These are phyloP conservation scores for Austroboletus novae-zelandiae DNA, from an alignment of 1,284 basidiomycete species.

Conservation along the genomic window DNA sequence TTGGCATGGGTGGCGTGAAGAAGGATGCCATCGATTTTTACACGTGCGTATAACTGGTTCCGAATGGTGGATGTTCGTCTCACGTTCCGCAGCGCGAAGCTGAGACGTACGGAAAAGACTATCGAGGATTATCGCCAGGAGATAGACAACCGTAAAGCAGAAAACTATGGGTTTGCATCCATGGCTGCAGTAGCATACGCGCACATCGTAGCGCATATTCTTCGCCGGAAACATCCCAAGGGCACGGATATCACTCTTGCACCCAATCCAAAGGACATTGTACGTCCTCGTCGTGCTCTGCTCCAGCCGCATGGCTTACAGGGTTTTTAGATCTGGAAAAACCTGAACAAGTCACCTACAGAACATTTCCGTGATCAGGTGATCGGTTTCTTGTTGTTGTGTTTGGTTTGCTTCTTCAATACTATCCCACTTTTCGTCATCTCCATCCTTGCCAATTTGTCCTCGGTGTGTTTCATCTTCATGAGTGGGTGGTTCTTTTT, in stretches of 20 bases:
- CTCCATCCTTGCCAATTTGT: slow-evolving; percentile 78
- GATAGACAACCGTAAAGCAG: slow-evolving; percentile 75
- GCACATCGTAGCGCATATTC: slow-evolving; percentile 74
- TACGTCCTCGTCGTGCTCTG: slow-evolving; percentile 37
- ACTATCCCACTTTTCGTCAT: slow-evolving; percentile 84
- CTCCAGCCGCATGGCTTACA: not conserved
- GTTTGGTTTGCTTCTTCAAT: slow-evolving; percentile 84
- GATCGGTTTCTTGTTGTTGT: slow-evolving; percentile 75
- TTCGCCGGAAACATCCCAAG: slow-evolving; percentile 67
- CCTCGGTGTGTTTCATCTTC: slow-evolving; percentile 49
- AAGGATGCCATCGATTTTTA: slow-evolving; percentile 76
- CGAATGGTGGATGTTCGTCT: slow-evolving; percentile 10
- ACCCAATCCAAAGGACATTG: slow-evolving; percentile 85
- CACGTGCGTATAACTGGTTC: slow-evolving; percentile 39
- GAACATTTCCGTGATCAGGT: slow-evolving; percentile 66
- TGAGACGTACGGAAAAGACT: slow-evolving; percentile 72
- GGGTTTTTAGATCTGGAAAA: slow-evolving; percentile 72
- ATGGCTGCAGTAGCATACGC: slow-evolving; percentile 93
- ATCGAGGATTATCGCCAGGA: slow-evolving; percentile 78
- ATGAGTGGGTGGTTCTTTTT: not conserved
- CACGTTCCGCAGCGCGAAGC: slow-evolving; percentile 50
- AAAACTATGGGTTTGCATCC: slow-evolving; percentile 92
- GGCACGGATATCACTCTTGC: slow-evolving; percentile 71
- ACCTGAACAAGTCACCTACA: slow-evolving; percentile 72
- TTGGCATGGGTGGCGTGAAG: slow-evolving; percentile 67